Evolutionary conservation across 164 flowering plant species (phyloP), one percentile per base, ranked within the genome.

Genomic region (Stephania japonica): DNA sequence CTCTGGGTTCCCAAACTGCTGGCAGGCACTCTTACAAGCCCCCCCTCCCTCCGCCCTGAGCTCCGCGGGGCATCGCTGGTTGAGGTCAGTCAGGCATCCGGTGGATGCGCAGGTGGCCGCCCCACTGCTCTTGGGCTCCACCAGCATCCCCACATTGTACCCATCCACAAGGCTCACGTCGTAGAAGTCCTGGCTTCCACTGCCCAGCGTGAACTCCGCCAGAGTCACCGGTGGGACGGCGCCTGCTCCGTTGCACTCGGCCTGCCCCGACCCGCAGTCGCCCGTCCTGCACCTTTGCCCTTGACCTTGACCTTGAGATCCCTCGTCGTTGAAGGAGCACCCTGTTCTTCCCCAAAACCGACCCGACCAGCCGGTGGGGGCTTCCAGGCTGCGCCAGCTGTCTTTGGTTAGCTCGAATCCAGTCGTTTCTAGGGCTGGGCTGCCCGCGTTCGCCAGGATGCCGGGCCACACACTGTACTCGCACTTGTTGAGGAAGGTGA

Each of bases 141-240:
- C 84, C 7, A 86, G 7, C 89, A 93, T 79, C 0, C 92, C 91
- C 12, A 93, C 21, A 63, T 93, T 93, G 84, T 87, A 93, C 16
- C 98, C 98, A 68, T 93, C 98, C 1, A 93, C 98, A 4, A 91
- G 86, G 83, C 95, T 89, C 16, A 90, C 96, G 76, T 91, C 97
- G 42, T 90, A 93, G 74, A 90, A 90, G 71, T 91, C 97, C 72
- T 72, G 81, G 42, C 72, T 63, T 11, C 78, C 83, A 16, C 86
- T 75, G 18, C 84, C 87, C 50, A 89, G 72, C 0, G 89, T 85
- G 87, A 90, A 89, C 72, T 90, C 91, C 0, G 91, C 95, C 0
- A 90, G 80, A 4, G 92, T 87, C 0, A 88, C 87, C 0, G 92
- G 95, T 0, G 91, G 91, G 56, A 68, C 62, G 0, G 89, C 91